phyloP scores from a whole-genome alignment of 2,329 filamentous ascomycete genomes.

The Raffaelea arxii region DNA sequence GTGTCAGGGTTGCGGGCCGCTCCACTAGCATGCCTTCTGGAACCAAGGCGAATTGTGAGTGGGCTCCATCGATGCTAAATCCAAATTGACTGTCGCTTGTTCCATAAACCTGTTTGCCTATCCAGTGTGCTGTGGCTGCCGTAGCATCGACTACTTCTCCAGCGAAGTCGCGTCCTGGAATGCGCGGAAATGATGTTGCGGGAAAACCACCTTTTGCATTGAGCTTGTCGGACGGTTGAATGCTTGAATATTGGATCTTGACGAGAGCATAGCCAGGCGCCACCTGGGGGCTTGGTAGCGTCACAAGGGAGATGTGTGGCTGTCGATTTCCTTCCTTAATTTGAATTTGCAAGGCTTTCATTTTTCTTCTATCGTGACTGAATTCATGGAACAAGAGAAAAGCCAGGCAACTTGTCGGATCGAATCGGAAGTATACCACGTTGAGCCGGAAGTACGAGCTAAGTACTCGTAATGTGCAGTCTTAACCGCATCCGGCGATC shows the following conservation, averaged over 20 bases:
- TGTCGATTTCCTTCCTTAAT: not conserved
- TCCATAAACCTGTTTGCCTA: conserved; percentile 1
- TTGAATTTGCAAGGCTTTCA: conserved; percentile 1
- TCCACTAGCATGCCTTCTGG: not conserved
- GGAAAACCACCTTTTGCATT: conserved; percentile 1
- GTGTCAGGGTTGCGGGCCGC: not conserved
- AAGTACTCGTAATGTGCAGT: too few relatives aligned
- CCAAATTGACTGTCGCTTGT: not conserved
- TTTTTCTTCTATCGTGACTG: too few relatives aligned
- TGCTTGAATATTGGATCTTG: not conserved
- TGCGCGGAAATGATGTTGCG: not conserved
- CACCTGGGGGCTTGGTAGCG: not conserved
- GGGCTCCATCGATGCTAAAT: not conserved
- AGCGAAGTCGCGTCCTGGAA: not conserved
- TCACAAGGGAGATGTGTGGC: not conserved
- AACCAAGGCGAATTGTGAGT: not conserved
- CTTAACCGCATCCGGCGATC: too few relatives aligned
- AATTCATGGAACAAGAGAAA: too few relatives aligned
- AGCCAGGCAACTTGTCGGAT: too few relatives aligned
- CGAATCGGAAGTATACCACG: too few relatives aligned
- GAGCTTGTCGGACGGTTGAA: conserved; percentile 1
- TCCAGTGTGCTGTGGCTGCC: not conserved
- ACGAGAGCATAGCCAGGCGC: not conserved
- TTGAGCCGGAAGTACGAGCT: too few relatives aligned
- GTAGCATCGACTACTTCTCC: not conserved